Percentiles rank a stretch among this genome's conserved stretches.
phyloP scores from a whole-genome alignment of 768 basidiomycete genomes.

The Leccinum incarnatum region DNA sequence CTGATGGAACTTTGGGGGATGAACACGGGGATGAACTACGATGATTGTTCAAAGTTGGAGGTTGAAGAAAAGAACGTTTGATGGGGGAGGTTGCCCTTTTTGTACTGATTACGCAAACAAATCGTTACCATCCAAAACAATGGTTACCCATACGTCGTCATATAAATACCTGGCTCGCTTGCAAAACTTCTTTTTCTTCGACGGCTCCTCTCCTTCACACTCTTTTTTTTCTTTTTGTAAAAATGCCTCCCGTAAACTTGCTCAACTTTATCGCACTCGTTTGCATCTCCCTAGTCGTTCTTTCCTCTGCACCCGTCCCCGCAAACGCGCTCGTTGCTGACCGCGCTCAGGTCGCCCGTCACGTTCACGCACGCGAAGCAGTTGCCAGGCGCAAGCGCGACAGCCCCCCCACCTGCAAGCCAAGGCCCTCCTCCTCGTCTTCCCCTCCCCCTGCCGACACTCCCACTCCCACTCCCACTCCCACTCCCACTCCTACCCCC shows the following conservation, averaged over 20 bases:
- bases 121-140: not conserved
- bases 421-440: slow-evolving; percentile 38
- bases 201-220: not conserved
- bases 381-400: slow-evolving; percentile 50
- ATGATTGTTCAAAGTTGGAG: slow-evolving; percentile 78
- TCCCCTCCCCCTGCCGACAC: not conserved
- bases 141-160: too few relatives aligned
- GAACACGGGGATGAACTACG: slow-evolving; percentile 54
- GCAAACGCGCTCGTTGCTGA: slow-evolving; percentile 52
- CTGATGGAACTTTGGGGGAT: slow-evolving; percentile 49
- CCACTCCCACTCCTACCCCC: slow-evolving; percentile 12
- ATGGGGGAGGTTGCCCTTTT: slow-evolving; percentile 35
- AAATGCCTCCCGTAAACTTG: slow-evolving; percentile 49
- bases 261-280: slow-evolving; percentile 58
- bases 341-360: slow-evolving; percentile 41
- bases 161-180: too few relatives aligned
- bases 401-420: slow-evolving; percentile 48
- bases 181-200: too few relatives aligned
- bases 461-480: not conserved
- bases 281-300: slow-evolving; percentile 54
- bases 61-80: slow-evolving; percentile 55
- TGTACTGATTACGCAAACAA: slow-evolving; percentile 35
- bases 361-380: slow-evolving; percentile 43
- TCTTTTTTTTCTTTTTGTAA: slow-evolving; percentile 1
- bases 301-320: slow-evolving; percentile 44